Conservation (phyloP, 2,329 filamentous ascomycete species). For the Phaeosphaeriaceae sp. region DNA sequence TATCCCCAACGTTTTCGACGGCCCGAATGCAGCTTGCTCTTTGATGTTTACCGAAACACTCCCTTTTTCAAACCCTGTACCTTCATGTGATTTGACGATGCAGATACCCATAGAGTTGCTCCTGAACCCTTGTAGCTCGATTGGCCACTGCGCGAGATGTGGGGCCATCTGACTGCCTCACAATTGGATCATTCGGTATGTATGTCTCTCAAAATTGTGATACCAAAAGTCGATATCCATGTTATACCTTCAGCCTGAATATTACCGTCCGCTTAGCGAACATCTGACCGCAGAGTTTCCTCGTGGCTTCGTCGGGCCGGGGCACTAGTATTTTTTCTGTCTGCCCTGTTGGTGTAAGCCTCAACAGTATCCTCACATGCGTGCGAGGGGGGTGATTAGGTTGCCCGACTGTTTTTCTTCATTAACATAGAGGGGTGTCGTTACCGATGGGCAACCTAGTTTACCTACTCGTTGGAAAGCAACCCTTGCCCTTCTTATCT, state of each 20-base stretch:
- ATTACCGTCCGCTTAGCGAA: constrained; percentile 1
- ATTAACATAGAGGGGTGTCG: too few species aligned
- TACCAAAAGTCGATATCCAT: constrained; percentile 8
- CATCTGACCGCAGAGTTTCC: background rate
- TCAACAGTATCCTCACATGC: too few species aligned
- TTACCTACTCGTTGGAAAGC: too few species aligned
- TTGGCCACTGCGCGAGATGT: constrained; percentile 56
- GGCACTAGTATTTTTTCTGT: too few species aligned
- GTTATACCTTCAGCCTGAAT: constrained; percentile 24
- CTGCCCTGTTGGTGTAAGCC: too few species aligned
- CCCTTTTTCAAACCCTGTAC: background rate
- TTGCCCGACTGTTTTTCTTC: too few species aligned
- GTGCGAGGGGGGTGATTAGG: too few species aligned
- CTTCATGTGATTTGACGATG: background rate
- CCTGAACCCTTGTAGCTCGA: background rate
- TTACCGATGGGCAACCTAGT: too few species aligned
- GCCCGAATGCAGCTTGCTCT: background rate
- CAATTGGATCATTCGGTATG: background rate
- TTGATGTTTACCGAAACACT: background rate
- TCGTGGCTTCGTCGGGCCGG: too few species aligned
- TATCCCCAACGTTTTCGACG: constrained; percentile 1
- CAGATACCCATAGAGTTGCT: background rate
- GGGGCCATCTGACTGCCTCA: background rate
- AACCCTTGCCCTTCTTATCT: too few species aligned
- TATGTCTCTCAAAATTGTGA: background rate